Base-by-base conservation (phyloP, 495 filamentous ascomycete species). In the Penicillium flavigenum region DNA sequence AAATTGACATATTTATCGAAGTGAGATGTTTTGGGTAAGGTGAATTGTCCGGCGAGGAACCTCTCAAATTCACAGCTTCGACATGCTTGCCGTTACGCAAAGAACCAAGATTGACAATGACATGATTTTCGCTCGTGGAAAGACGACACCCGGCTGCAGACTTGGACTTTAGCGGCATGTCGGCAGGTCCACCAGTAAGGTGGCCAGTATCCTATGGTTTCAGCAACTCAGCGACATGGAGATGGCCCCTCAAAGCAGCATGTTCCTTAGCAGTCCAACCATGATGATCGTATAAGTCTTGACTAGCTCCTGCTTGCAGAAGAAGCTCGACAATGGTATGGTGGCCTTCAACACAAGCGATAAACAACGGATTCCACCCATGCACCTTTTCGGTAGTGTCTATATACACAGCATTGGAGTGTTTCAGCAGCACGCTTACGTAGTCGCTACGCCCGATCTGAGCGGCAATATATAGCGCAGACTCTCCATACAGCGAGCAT, bases 351-450 rank as follows among this genome's bases (percentile, higher is more conserved):
- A 91, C 86, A 48, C 85, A 83, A 16, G 89, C 88, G 57, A 91
- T 79, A 57, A 90, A 88, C 2, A 94, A 73, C 10, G 90, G 87
- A 5, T 88, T 91, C 89, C 90, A 92, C 14, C 81, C 84, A 60
- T 87, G 90, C 0, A 79, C 82, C 42, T 83, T 85, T 64, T 94
- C 89, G 0, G 81, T 51, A n/a, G 52, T 45, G 51, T 67, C 54
- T 26, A 66, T 39, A 6, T 47, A 14, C 5, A 47, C 44, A 17
- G 16, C 2, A 1, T 26, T 47, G 44, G 22, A 22, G n/a, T 17
- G 5, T n/a, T 47, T 14, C 24, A 47, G 44, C 12, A 47, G 27
- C 22, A 47, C 3, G 1, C 29, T 17, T 0, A 47, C 24, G 4
- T 47, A 47, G 22, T 47, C 44, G 24, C n/a, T 26, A 27, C 44